Conservation (phyloP, 2,329 filamentous ascomycete species). For the Pseudogymnoascus sp. region DNA sequence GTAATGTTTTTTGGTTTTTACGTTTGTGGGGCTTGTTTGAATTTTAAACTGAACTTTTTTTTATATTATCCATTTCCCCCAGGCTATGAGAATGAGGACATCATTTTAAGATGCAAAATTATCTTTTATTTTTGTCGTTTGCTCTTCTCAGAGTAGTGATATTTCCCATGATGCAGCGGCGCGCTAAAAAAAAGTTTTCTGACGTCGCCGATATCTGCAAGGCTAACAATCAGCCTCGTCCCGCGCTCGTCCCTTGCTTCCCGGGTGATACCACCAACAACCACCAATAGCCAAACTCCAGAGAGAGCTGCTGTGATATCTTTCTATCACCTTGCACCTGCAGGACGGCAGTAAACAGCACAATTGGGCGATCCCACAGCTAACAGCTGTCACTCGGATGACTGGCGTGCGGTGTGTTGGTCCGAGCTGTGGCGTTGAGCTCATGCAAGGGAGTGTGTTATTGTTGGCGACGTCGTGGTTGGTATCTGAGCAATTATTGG, state of each 20-base stretch:
- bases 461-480: background rate
- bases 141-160: background rate
- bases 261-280: background rate
- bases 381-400: background rate
- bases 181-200: slow-evolving; percentile 8
- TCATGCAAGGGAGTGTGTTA: background rate
- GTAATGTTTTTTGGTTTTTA: background rate
- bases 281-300: background rate
- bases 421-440: background rate
- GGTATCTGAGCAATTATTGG: background rate
- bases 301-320: background rate
- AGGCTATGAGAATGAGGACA: too few relatives aligned
- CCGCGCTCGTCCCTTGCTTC: background rate
- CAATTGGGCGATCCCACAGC: background rate
- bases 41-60: background rate
- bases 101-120: background rate
- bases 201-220: slow-evolving; percentile 2
- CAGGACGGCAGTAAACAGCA: background rate
- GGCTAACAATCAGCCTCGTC: background rate
- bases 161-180: background rate
- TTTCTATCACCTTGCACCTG: background rate
- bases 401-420: background rate
- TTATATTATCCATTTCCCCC: background rate
- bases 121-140: background rate
- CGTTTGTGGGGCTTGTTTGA: background rate